Evolutionary conservation across 352 stramenopile species (phyloP).

Genomic region (Phytophthora melonis): DNA sequence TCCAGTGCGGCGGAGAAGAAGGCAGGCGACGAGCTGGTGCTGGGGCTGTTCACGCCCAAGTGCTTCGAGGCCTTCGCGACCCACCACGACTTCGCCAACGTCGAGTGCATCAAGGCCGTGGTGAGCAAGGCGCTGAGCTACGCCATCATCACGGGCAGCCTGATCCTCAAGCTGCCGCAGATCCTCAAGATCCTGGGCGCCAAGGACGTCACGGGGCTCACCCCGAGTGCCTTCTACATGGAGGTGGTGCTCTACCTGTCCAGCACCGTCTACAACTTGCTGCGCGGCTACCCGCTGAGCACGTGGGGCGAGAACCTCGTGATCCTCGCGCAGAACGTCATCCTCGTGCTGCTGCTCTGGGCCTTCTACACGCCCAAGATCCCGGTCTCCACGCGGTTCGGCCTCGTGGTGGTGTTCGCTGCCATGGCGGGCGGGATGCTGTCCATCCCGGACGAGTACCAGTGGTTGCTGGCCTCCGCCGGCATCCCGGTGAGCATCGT

Average conservation of each 20-base stretch:
- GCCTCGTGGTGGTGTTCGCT: slow-evolving; percentile 59
- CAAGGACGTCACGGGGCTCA: slow-evolving; percentile 87
- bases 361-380: slow-evolving; percentile 72
- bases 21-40: slow-evolving; percentile 60
- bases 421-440: slow-evolving; percentile 63
- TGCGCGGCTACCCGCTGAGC: slow-evolving; percentile 85
- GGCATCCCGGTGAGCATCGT: slow-evolving; percentile 84
- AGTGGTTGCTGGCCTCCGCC: slow-evolving; percentile 79
- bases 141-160: slow-evolving; percentile 85
- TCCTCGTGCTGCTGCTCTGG: slow-evolving; percentile 88
- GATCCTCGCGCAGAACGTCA: slow-evolving; percentile 87
- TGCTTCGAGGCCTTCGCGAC: slow-evolving; percentile 88
- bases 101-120: slow-evolving; percentile 84
- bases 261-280: slow-evolving; percentile 85
- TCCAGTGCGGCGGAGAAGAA: slow-evolving; percentile 19
- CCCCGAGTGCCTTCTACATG: slow-evolving; percentile 90
- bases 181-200: slow-evolving; percentile 90
- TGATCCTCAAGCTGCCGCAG: slow-evolving; percentile 91
- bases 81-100: slow-evolving; percentile 85
- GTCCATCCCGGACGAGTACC: slow-evolving; percentile 72
- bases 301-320: slow-evolving; percentile 90
- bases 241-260: slow-evolving; percentile 87
- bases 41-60: slow-evolving; percentile 74
- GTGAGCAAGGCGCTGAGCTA: slow-evolving; percentile 89
- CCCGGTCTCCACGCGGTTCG: slow-evolving; percentile 52